Conservation (phyloP, 2,329 filamentous ascomycete species). For the Diaporthe humulicola region DNA sequence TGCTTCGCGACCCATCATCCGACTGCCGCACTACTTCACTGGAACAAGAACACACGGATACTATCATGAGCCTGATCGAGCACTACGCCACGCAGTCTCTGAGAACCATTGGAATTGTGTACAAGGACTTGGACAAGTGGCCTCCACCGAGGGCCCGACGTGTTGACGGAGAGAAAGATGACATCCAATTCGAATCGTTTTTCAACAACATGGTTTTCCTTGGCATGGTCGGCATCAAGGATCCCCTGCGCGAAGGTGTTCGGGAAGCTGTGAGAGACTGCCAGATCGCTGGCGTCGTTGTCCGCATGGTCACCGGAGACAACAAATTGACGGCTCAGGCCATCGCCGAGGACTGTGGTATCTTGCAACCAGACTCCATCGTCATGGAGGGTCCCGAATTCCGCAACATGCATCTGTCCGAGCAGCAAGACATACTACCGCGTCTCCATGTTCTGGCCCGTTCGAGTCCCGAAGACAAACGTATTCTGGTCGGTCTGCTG, state of each 20-base stretch:
- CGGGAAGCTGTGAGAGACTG: slow-evolving; percentile 79
- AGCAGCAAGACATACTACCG: slow-evolving; percentile 78
- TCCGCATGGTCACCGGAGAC: slow-evolving; percentile 89
- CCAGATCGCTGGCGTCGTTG: slow-evolving; percentile 81
- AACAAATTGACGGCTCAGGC: slow-evolving; percentile 84
- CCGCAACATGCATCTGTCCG: slow-evolving; percentile 75
- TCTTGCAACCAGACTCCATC: slow-evolving; percentile 75
- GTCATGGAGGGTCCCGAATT: slow-evolving; percentile 86
- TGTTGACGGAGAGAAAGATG: slow-evolving; percentile 67
- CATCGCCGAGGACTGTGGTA: slow-evolving; percentile 84
- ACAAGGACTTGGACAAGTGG: slow-evolving; percentile 88
- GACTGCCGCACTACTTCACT: slow-evolving; percentile 59
- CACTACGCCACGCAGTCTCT: slow-evolving; percentile 84
- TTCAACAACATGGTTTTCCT: slow-evolving; percentile 78
- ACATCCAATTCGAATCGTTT: slow-evolving; percentile 75
- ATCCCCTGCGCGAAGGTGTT: slow-evolving; percentile 83
- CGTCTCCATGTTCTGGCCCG: slow-evolving; percentile 78
- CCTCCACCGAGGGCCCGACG: slow-evolving; percentile 75
- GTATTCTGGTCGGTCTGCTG: slow-evolving; percentile 77
- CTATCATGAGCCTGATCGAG: slow-evolving; percentile 77
- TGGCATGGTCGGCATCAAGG: slow-evolving; percentile 83
- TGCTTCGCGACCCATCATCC: slow-evolving; percentile 62
- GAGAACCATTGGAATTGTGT: slow-evolving; percentile 86
- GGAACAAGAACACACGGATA: slow-evolving; percentile 66
- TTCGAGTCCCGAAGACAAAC: slow-evolving; percentile 83